Base-by-base conservation (phyloP, 805 yeast genomes). In the Pichia heedii region DNA sequence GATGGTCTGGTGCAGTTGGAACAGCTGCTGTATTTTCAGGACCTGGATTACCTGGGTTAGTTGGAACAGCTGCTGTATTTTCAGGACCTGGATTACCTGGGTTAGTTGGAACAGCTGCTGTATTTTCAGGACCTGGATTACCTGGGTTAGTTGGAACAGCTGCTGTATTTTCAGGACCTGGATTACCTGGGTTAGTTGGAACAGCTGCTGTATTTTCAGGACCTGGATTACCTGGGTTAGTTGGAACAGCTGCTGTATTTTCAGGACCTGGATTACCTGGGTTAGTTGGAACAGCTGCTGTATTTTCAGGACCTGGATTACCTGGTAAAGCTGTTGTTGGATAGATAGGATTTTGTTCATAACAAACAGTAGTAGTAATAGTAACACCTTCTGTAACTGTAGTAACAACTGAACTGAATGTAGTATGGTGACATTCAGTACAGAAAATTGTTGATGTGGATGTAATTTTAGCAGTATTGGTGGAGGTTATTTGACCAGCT, bases 321-420 rank as follows among this genome's bases (percentile, higher is more conserved):
- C n/a, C n/a, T n/a, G n/a, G n/a, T n/a, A n/a, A n/a, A 8, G 13
- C 12, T 35, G 38, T 2, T 26, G 39, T 22, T 22, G 39, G 7
- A 20, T 9, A n/a, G 32, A 36, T 33, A 22, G 44, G 44, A 11
- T 40, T 41, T 36, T 41, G 32, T 22, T 32, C 44, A 20, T 30
- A 9, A 32, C 40, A 36, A 24, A 36, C 24, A 8, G 32, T 20
- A 10, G 40, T 36, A n/a, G 40, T 34, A 7, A 32, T 27, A 11
- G 40, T 37, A 15, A 37, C 40, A 19, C 37, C 40, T 5, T 36
- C 35, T 2, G 44, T 36, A 33, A 41, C 40, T 20, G 44, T 41
- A 3, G 44, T 26, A 19, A 21, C 16, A 18, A 19, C 40, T 6
- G 29, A 20, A 29, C n/a, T 36, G 19, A 20, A 41, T 3, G 43